phyloP scores from a whole-genome alignment of 139 green algal species.

The Spirogloea muscicola region DNA sequence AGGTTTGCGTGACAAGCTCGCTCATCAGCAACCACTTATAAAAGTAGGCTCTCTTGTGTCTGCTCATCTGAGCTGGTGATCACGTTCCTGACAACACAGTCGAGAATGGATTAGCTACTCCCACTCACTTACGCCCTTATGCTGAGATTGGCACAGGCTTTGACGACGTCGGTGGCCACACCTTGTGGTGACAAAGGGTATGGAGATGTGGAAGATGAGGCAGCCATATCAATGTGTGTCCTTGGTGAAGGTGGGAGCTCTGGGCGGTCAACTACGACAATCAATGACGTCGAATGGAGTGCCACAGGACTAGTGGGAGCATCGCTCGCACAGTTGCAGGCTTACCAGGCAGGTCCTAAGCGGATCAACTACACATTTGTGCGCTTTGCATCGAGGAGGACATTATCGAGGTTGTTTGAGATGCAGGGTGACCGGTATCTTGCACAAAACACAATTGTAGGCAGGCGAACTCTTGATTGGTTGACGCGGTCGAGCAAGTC shows the following conservation, averaged over 20 bases:
- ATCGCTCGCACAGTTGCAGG: constrained; percentile 15
- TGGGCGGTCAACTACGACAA: constrained; percentile 18
- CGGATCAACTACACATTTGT: too few relatives aligned
- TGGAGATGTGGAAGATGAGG: background rate
- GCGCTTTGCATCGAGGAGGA: constrained; percentile 4
- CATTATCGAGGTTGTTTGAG: constrained; percentile 14
- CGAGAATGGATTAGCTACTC: too few relatives aligned
- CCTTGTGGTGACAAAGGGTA: background rate
- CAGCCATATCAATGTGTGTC: constrained; percentile 10
- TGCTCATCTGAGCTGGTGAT: background rate
- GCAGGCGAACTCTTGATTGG: too few relatives aligned
- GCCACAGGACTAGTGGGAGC: constrained; percentile 7
- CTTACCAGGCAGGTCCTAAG: too few relatives aligned
- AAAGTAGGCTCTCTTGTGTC: background rate
- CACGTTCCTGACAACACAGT: background rate
- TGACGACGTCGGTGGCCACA: background rate
- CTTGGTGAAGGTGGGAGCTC: constrained; percentile 8
- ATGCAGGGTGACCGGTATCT: constrained; percentile 27
- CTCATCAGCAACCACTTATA: too few relatives aligned
- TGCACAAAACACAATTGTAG: too few relatives aligned
- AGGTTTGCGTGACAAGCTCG: too few relatives aligned
- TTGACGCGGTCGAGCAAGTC: too few relatives aligned
- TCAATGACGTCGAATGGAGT: constrained; percentile 27
- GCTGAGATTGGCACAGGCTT: too few relatives aligned
- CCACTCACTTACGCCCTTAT: too few relatives aligned